Evolutionary conservation across 129 eudicot species (phyloP).

Genomic region (Logfia minima): DNA sequence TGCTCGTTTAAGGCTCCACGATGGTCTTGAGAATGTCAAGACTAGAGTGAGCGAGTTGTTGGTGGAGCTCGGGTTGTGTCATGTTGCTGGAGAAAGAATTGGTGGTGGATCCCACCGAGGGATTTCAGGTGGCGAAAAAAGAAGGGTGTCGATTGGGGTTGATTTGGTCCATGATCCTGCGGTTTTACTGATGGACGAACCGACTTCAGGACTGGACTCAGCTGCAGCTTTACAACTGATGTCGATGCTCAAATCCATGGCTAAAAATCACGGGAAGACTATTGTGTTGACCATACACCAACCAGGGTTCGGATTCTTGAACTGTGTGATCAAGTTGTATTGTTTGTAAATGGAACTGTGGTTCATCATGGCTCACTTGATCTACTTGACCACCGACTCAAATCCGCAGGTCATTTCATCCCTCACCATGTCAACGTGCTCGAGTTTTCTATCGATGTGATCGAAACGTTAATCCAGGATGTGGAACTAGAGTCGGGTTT

Average conservation of each 20-base stretch:
- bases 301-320: conserved; percentile 77
- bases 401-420: conserved; percentile 48
- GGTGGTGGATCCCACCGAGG: conserved; percentile 49
- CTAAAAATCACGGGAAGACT: conserved; percentile 51
- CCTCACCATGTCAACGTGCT: conserved; percentile 69
- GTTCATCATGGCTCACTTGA: conserved; percentile 56
- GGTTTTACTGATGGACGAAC: conserved; percentile 65
- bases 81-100: conserved; percentile 50
- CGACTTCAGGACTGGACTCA: conserved; percentile 76
- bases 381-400: conserved; percentile 50
- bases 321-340: conserved; percentile 50
- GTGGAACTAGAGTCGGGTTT: conserved; percentile 19
- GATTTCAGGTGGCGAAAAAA: conserved; percentile 75
- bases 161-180: conserved; percentile 71
- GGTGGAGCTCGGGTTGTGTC: conserved; percentile 61
- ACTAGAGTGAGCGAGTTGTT: conserved; percentile 43
- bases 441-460: conserved; percentile 66
- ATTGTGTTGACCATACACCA: conserved; percentile 70
- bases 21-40: conserved; percentile 19
- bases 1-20: conserved; percentile 54
- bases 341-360: conserved; percentile 50
- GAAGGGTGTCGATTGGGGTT: conserved; percentile 70
- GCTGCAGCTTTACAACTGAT: conserved; percentile 67
- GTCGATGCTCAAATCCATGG: conserved; percentile 56
- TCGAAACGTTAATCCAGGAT: conserved; percentile 35